phyloP scores from a whole-genome alignment of 768 basidiomycete species.

The Auriscalpium microsporum region DNA sequence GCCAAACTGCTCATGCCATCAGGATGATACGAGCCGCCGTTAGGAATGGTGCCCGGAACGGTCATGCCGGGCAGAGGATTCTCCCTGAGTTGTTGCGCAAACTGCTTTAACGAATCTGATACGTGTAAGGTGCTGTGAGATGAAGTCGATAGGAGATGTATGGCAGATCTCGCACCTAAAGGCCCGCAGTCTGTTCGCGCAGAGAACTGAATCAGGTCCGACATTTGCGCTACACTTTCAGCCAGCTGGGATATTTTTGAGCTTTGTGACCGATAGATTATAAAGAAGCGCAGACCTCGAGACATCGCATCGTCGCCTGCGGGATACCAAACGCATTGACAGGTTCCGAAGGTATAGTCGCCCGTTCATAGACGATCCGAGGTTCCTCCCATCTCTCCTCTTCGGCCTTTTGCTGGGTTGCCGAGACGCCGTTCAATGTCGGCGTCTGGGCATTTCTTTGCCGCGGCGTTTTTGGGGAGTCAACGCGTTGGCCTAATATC shows the following conservation, averaged over 20 bases:
- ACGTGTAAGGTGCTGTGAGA: not conserved
- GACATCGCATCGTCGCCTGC: constrained; percentile 82
- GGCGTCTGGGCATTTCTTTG: constrained; percentile 10
- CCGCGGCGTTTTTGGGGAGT: constrained; percentile 27
- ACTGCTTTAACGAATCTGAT: constrained; percentile 35
- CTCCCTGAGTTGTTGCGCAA: constrained; percentile 32
- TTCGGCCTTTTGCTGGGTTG: constrained; percentile 30
- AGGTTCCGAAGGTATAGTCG: constrained; percentile 70
- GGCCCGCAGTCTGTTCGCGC: constrained; percentile 49
- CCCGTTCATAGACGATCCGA: constrained; percentile 47
- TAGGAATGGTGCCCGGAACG: constrained; percentile 2
- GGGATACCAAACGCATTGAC: constrained; percentile 86
- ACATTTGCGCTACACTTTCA: constrained; percentile 76
- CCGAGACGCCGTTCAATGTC: constrained; percentile 18
- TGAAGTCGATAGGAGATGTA: not conserved
- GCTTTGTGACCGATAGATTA: not conserved
- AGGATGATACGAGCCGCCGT: constrained; percentile 1
- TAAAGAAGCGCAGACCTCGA: constrained; percentile 46
- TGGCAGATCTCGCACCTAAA: constrained; percentile 42
- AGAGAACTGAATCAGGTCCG: constrained; percentile 64
- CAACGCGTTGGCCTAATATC: constrained; percentile 42
- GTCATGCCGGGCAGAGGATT: constrained; percentile 1
- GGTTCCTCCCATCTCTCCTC: constrained; percentile 59
- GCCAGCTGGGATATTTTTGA: constrained; percentile 43
- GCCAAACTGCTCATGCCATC: constrained; percentile 12